Conservation (phyloP, 2,329 filamentous ascomycete species). For the Xylariaceae sp. region DNA sequence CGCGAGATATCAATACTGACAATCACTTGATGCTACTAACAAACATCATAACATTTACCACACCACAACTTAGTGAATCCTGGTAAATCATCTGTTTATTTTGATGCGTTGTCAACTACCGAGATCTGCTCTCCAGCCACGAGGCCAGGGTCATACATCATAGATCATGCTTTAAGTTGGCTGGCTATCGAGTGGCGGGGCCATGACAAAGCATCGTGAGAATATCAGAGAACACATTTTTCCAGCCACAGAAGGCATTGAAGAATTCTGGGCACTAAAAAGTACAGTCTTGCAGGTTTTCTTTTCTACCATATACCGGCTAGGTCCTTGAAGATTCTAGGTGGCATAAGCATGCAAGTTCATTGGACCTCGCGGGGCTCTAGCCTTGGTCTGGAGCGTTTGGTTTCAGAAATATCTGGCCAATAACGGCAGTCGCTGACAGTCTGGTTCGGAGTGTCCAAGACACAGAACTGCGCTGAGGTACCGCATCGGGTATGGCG, state of each 20-base stretch:
- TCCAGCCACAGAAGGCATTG: conserved; percentile 21
- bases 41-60: conserved; percentile 14
- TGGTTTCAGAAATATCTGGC: conserved; percentile 24
- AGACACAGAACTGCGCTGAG: conserved; percentile 20
- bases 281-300: not conserved
- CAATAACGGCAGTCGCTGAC: conserved; percentile 24
- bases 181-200: conserved; percentile 13
- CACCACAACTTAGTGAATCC: conserved; percentile 6
- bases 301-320: not conserved
- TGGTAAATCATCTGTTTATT: conserved; percentile 17
- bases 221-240: conserved; percentile 4
- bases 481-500: conserved; percentile 25
- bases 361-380: conserved; percentile 20
- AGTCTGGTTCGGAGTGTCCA: conserved; percentile 16
- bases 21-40: conserved; percentile 25
- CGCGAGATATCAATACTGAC: conserved; percentile 11
- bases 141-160: conserved; percentile 12
- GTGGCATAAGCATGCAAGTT: conserved; percentile 15
- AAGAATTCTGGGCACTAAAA: not conserved
- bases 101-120: conserved; percentile 30
- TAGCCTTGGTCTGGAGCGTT: conserved; percentile 15
- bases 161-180: conserved; percentile 5
- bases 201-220: conserved; percentile 8
- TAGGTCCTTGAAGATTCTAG: conserved; percentile 3
- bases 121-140: conserved; percentile 14